phyloP scores from a whole-genome alignment of 2,329 filamentous ascomycete species.

The Thielaviopsis euricoi region DNA sequence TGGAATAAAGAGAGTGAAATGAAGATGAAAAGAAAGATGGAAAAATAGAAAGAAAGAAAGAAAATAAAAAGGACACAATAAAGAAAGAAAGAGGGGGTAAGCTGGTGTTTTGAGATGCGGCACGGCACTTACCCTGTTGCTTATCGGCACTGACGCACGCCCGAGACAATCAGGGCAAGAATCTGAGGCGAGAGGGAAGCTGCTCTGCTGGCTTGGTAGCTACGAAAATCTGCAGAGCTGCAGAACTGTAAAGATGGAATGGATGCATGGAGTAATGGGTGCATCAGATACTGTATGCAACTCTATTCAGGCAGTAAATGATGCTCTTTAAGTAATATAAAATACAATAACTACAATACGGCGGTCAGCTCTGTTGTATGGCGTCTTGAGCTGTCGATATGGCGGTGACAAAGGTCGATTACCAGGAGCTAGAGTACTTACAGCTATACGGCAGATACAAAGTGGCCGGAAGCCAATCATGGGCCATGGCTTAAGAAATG shows the following conservation, averaged over 20 bases:
- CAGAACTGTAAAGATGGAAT: too few relatives aligned
- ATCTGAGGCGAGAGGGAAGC: too few relatives aligned
- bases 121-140: neutral
- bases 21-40: neutral
- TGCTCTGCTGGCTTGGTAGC: neutral
- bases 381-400: too few relatives aligned
- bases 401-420: too few relatives aligned
- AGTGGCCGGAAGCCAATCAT: neutral
- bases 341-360: too few relatives aligned
- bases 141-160: neutral
- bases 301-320: too few relatives aligned
- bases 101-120: neutral
- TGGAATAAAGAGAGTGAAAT: too few relatives aligned
- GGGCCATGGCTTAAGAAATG: neutral
- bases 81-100: neutral
- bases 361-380: too few relatives aligned
- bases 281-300: neutral
- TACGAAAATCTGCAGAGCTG: too few relatives aligned
- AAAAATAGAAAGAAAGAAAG: neutral
- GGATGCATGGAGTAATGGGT: neutral
- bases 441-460: neutral
- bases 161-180: neutral
- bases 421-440: neutral
- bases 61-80: neutral
- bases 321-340: too few relatives aligned